These are phyloP conservation scores for Calonectria ilicicola DNA, from an alignment of 2,329 filamentous ascomycete genomes.

Conservation along the genomic window DNA sequence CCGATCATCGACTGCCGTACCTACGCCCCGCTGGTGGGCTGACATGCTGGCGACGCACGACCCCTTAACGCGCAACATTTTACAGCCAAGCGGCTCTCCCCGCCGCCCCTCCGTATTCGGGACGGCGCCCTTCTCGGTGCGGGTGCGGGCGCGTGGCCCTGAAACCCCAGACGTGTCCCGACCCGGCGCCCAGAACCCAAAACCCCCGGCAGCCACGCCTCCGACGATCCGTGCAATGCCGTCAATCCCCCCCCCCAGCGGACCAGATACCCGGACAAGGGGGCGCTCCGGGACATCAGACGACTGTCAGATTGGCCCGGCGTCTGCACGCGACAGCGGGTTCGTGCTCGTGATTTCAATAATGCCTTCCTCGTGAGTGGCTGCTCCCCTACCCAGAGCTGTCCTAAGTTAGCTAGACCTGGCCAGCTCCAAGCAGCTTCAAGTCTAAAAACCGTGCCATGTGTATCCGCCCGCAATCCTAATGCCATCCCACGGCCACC, in stretches of 20 bases:
- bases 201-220: background rate
- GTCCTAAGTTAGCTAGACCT: background rate
- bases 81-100: constrained; percentile 9
- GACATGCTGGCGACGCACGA: constrained; percentile 26
- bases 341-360: background rate
- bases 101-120: constrained; percentile 38
- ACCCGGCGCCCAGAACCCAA: constrained; percentile 10
- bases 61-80: constrained; percentile 16
- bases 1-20: constrained; percentile 36
- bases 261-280: constrained; percentile 10
- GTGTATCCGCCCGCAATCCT: background rate
- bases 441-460: background rate
- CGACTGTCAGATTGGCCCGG: background rate
- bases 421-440: background rate
- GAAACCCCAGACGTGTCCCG: constrained; percentile 16
- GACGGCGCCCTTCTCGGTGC: constrained; percentile 21
- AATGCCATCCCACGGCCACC: background rate
- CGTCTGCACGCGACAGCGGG: background rate
- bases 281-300: constrained; percentile 15
- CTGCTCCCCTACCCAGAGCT: background rate
- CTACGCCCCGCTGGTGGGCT: constrained; percentile 42
- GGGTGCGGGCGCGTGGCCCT: constrained; percentile 11
- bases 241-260: background rate
- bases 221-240: constrained; percentile 6
- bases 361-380: background rate